A percentile compares a stretch with the other conserved stretches of the same genome.
Conservation (phyloP, 129 eudicot genomes). For the Sambucus nigra region DNA sequence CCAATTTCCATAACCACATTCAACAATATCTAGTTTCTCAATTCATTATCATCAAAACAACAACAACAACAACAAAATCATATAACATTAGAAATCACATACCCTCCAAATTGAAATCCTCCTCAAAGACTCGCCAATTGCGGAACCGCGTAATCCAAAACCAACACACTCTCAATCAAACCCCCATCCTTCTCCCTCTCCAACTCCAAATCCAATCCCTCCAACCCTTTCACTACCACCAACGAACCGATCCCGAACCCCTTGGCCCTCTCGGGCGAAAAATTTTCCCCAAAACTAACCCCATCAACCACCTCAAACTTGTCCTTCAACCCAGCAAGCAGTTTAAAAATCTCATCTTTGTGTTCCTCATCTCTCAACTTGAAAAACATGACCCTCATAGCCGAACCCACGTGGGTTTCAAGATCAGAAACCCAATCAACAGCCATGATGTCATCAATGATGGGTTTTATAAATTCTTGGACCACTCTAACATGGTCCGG, state of each 20-base stretch:
- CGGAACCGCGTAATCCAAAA: slow-evolving; percentile 52
- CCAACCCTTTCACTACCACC: slow-evolving; percentile 38
- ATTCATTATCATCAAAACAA: too few species aligned
- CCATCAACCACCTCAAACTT: slow-evolving; percentile 31
- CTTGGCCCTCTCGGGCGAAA: slow-evolving; percentile 73
- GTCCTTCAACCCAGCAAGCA: slow-evolving; percentile 44
- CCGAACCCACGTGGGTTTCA: slow-evolving; percentile 40
- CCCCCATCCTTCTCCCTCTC: slow-evolving; percentile 64
- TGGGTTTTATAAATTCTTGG: slow-evolving; percentile 29
- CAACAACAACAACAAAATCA: neutral
- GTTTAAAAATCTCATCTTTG: slow-evolving; percentile 36
- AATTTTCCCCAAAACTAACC: slow-evolving; percentile 58
- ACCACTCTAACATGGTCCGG: slow-evolving; percentile 54
- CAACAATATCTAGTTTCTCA: neutral
- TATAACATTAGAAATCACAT: neutral
- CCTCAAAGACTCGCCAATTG: slow-evolving; percentile 33
- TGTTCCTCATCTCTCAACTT: slow-evolving; percentile 49
- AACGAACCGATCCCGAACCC: slow-evolving; percentile 58
- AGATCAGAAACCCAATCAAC: slow-evolving; percentile 51
- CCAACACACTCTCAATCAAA: slow-evolving; percentile 36
- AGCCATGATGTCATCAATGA: slow-evolving; percentile 64
- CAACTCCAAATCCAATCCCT: slow-evolving; percentile 35
- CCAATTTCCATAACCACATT: neutral
- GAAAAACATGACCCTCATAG: slow-evolving; percentile 44
- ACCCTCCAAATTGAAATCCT: neutral